Evolutionary conservation across 257 asterid species (phyloP), one percentile per base, ranked within the genome.

Genomic region (Solanum lignicaule): DNA sequence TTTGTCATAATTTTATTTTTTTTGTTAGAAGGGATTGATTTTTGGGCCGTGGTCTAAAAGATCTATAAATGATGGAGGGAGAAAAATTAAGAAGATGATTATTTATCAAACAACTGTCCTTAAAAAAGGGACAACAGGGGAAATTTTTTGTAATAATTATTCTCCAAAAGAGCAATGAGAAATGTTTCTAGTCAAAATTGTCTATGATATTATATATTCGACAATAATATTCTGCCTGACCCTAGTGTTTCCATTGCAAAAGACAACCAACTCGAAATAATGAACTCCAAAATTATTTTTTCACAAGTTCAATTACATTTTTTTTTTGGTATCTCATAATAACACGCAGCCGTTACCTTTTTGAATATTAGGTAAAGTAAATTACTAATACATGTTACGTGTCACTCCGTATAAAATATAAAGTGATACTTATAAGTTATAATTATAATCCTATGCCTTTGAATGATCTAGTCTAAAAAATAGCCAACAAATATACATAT

Each of bases 241-340:
- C 41, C 72, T 82, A 12, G 38, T 72, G 87, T 41, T 86, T 5
- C 86, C 73, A 33, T 72, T 48, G 75, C 68, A 71, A 73, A 83
- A 27, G 90, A 86, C 90, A 83, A 69, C 9, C 83, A 20, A 48
- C 69, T 0, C 31, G 10, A 86, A 31, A 72, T 48, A 16, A 62
- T 58, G 23, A 31, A 13, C 10, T 82, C 43, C 86, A 58, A 58
- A 58, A 58, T 58, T 58, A 3, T 7, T 18, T 58, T 58, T 58
- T 58, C 11, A 58, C 66, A 20, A 58, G 11, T 58, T 58, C 66
- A 20, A 58, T 58, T 20, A 58, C 25, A 55, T 1, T 52, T 52
- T 5, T 46, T 5, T 15, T 46, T 46, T 43, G 3, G 1, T 41
- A 43, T 43, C 52, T 41, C 48, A 0, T 4, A 10, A 12, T 41